Evolutionary conservation across 2,329 filamentous ascomycete genomes (phyloP).

Genomic region (Pleurostoma richardsiae): DNA sequence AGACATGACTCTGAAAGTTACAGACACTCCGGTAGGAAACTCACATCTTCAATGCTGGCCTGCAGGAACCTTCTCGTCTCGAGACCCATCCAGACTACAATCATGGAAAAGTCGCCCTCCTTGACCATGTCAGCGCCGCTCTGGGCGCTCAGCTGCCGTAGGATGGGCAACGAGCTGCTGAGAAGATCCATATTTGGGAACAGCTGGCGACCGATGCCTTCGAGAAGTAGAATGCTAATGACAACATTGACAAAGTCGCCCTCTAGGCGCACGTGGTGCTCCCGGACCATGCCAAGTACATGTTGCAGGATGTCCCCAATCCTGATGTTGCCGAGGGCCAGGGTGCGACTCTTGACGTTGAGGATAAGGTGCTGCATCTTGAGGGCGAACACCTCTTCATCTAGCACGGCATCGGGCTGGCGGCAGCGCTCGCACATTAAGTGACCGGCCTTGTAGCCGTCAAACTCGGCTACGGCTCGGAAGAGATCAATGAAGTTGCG

Average conservation of each 20-base stretch:
- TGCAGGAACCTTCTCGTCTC: slow-evolving; percentile 87
- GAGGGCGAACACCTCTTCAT: slow-evolving; percentile 85
- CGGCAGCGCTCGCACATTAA: slow-evolving; percentile 95
- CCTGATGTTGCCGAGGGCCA: slow-evolving; percentile 89
- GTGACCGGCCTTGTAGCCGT: slow-evolving; percentile 90
- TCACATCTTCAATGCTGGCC: slow-evolving; percentile 81
- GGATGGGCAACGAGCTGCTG: slow-evolving; percentile 78
- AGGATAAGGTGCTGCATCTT: slow-evolving; percentile 97
- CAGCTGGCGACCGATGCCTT: slow-evolving; percentile 85
- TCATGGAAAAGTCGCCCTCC: slow-evolving; percentile 74
- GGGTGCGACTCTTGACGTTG: slow-evolving; percentile 82
- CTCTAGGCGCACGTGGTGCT: slow-evolving; percentile 89
- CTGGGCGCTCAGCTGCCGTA: slow-evolving; percentile 80
- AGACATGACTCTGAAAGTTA: not conserved
- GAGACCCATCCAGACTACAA: slow-evolving; percentile 86
- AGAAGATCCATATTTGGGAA: slow-evolving; percentile 87
- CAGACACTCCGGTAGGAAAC: slow-evolving; percentile 21
- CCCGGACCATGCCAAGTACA: slow-evolving; percentile 85
- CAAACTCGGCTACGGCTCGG: slow-evolving; percentile 91
- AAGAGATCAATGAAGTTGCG: slow-evolving; percentile 93
- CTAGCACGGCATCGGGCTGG: slow-evolving; percentile 84
- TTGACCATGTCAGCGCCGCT: slow-evolving; percentile 66
- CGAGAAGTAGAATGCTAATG: slow-evolving; percentile 85
- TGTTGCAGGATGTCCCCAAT: slow-evolving; percentile 93
- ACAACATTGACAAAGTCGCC: slow-evolving; percentile 99